A percentile compares a stretch with the other conserved stretches of the same genome.
Conservation (phyloP, 306 rosid genomes). For the Myrica gale region DNA sequence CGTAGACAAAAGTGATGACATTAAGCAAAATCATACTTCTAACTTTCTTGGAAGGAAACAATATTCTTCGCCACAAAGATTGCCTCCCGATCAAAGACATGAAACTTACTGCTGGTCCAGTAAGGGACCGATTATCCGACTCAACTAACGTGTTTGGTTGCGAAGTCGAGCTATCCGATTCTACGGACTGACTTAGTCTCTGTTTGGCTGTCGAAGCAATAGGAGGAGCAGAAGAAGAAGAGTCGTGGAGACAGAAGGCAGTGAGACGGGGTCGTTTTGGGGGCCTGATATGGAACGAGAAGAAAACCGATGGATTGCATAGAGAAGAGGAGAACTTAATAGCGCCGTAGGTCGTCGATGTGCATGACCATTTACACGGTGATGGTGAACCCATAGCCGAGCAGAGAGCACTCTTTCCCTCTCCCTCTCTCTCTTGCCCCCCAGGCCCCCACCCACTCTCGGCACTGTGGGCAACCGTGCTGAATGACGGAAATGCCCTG, state of each 20-base stretch:
- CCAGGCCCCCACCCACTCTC: not conserved
- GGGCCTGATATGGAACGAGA: not conserved
- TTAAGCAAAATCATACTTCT: constrained; percentile 69
- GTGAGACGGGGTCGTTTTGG: constrained; percentile 35
- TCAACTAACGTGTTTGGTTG: constrained; percentile 3
- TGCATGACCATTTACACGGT: constrained; percentile 23
- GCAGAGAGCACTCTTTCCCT: not conserved
- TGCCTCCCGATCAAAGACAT: constrained; percentile 40
- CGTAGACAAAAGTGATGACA: constrained; percentile 51
- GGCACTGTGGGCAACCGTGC: not conserved
- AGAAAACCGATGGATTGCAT: constrained; percentile 13
- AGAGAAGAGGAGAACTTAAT: constrained; percentile 18
- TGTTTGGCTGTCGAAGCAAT: constrained; percentile 23
- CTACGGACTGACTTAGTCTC: constrained; percentile 10
- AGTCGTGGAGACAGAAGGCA: constrained; percentile 22
- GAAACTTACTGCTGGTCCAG: constrained; percentile 9
- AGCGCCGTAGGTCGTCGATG: constrained; percentile 7
- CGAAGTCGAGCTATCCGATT: constrained; percentile 22
- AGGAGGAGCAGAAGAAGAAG: constrained; percentile 19
- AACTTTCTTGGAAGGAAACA: constrained; percentile 56
- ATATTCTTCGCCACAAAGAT: constrained; percentile 48
- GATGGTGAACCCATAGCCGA: constrained; percentile 40
- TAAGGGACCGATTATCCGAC: not conserved
- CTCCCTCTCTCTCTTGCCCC: not conserved
- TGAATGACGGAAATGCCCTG: not conserved